phyloP scores from a whole-genome alignment of 208 protist species.

The Trypanosomatidae sp. region DNA sequence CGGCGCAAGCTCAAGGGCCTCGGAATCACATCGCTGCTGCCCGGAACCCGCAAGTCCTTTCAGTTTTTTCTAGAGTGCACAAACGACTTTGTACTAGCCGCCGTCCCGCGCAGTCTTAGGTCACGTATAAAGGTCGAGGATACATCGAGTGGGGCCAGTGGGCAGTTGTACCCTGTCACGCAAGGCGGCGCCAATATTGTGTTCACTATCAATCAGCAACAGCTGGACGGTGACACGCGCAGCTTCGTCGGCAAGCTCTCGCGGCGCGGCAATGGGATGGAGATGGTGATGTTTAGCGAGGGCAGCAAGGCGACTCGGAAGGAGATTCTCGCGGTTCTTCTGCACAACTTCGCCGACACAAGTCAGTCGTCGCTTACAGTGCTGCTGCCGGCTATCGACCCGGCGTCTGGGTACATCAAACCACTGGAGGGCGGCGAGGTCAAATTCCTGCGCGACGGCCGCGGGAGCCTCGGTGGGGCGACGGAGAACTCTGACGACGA shows the following conservation, averaged over 20 bases:
- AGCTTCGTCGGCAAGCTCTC: slow-evolving; percentile 42
- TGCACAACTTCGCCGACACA: slow-evolving; percentile 30
- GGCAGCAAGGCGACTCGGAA: slow-evolving; percentile 34
- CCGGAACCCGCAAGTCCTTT: slow-evolving; percentile 23
- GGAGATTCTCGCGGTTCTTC: slow-evolving; percentile 34
- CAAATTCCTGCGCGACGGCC: slow-evolving; percentile 37
- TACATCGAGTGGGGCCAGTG: slow-evolving; percentile 29
- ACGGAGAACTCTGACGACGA: slow-evolving; percentile 32
- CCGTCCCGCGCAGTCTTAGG: slow-evolving; percentile 15
- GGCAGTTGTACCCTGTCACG: slow-evolving; percentile 25
- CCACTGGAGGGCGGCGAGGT: slow-evolving; percentile 44
- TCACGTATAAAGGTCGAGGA: slow-evolving; percentile 22
- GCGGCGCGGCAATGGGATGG: slow-evolving; percentile 20
- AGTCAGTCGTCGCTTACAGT: slow-evolving; percentile 35
- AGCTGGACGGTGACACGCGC: slow-evolving; percentile 30
- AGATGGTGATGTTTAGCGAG: slow-evolving; percentile 51
- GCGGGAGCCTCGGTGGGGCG: slow-evolving; percentile 28
- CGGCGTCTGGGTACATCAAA: slow-evolving; percentile 38
- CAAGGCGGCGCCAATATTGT: slow-evolving; percentile 28
- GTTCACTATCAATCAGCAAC: slow-evolving; percentile 34
- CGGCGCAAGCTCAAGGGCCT: slow-evolving; percentile 19
- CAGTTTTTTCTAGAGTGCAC: slow-evolving; percentile 45
- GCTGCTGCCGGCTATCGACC: slow-evolving; percentile 46
- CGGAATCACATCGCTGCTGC: slow-evolving; percentile 19
- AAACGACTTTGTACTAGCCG: slow-evolving; percentile 43